A percentile compares a stretch with the other conserved stretches of the same genome.
Conservation (phyloP, 768 basidiomycete genomes). For the Boletus edulis region DNA sequence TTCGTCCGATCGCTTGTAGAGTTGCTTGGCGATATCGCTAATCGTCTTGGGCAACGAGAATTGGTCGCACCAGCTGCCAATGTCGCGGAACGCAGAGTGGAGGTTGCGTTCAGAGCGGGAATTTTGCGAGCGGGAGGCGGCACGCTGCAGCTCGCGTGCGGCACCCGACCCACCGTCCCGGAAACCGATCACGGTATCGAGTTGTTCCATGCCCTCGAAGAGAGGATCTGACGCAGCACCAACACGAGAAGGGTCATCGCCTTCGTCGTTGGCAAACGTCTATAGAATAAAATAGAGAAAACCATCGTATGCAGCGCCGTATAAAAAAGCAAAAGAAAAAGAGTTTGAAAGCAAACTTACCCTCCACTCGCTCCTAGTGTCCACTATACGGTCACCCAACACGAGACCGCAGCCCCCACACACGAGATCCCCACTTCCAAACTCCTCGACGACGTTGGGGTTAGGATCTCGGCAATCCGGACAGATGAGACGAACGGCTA, state of each 20-base stretch:
- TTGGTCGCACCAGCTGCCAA: conserved; percentile 91
- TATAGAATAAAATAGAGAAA: conserved; percentile 33
- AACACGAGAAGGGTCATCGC: conserved; percentile 99
- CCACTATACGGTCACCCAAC: conserved; percentile 93
- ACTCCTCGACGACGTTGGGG: conserved; percentile 96
- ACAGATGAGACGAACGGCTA: conserved; percentile 88
- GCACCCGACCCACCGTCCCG: conserved; percentile 93
- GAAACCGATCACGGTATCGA: conserved; percentile 94
- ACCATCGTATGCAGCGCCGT: conserved; percentile 23
- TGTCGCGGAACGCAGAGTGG: conserved; percentile 86
- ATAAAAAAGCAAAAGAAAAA: conserved; percentile 13
- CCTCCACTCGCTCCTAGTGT: conserved; percentile 98
- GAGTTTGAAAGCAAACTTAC: conserved; percentile 47
- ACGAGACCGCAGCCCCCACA: conserved; percentile 93
- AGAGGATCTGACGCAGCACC: conserved; percentile 93
- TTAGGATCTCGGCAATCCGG: conserved; percentile 94
- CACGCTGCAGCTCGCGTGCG: conserved; percentile 88
- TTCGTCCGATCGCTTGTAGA: conserved; percentile 96
- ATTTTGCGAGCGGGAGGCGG: conserved; percentile 76
- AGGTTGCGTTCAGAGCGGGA: conserved; percentile 85
- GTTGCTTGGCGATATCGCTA: conserved; percentile 93
- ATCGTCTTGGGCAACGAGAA: conserved; percentile 93
- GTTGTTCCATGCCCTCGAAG: conserved; percentile 91
- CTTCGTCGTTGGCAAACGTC: conserved; percentile 99
- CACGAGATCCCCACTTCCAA: conserved; percentile 96